Base-by-base conservation (phyloP, 768 basidiomycete genomes). In the Lactarius sanguifluus region DNA sequence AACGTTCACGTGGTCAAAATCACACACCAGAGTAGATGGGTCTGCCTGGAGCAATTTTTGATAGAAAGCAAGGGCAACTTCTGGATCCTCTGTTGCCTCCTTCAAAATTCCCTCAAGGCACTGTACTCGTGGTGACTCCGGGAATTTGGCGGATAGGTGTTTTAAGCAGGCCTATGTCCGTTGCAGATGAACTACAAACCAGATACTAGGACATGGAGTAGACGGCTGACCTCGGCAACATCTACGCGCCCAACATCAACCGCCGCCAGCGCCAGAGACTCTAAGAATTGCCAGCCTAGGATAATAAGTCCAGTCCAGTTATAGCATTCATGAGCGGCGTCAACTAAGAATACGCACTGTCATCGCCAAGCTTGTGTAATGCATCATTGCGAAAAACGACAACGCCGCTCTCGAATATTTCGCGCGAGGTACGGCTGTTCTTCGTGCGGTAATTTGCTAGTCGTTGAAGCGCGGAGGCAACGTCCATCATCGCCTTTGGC, bases 191-290 rank as follows among this genome's bases (percentile, higher is more conserved):
- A 58, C 34, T 5, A 47, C 20, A 43, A 45, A 13, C 25, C 23
- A 57, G 30, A 23, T n/a, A 61, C 30, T 15, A 30, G 30, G 34
- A 38, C n/a, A 56, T 36, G 30, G 15, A 7, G n/a, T 45, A 18
- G 30, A 79, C 84, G 67, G 64, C 68, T 57, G 76, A 94, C 93
- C 75, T 92, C 85, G 32, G 93, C 90, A 38, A 92, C 78, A 59
- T 91, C 87, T 30, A 86, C 66, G 61, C 87, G 80, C 32, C 89
- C 91, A 15, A 89, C 78, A 70, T 96, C 92, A 59, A 94, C 78
- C 4, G 94, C 83, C 3, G 94, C 91, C 58, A 92, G 76, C 2
- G 86, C 82, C 2, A 94, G 80, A 72, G 94, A 92, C 72, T 96
- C 95, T 9, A 92, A 76, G 68, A 91, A 87, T 13, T 83, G 82